Evolutionary conservation across 2,329 filamentous ascomycete species (phyloP).

Genomic region (Arthrobotrys iridis): DNA sequence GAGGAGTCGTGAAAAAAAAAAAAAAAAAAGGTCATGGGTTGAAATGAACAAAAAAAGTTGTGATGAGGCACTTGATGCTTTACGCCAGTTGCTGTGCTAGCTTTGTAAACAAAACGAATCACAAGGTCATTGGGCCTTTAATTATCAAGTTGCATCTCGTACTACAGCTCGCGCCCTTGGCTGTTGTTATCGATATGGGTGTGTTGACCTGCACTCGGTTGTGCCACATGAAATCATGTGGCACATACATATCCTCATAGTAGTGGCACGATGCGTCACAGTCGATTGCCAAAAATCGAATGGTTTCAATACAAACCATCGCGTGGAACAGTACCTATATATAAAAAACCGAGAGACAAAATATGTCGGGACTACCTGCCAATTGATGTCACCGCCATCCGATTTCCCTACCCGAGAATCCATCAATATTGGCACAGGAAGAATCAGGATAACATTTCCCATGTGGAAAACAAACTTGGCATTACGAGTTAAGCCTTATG

Average conservation of each 20-base stretch:
- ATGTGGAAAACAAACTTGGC: conserved; percentile 41
- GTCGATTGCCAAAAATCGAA: neutral
- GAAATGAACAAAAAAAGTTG: neutral
- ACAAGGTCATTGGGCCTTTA: conserved; percentile 3
- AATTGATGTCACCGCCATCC: neutral
- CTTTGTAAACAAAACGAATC: neutral
- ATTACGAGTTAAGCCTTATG: conserved; percentile 16
- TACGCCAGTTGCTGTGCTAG: neutral
- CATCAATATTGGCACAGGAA: too few species aligned
- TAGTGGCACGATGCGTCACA: neutral
- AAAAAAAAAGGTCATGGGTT: neutral
- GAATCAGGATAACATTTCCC: conserved; percentile 14
- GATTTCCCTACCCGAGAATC: conserved; percentile 28
- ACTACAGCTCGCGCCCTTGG: conserved; percentile 34
- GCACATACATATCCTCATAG: too few species aligned
- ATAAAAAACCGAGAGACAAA: neutral
- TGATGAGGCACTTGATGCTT: conserved; percentile 6
- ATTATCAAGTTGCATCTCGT: neutral
- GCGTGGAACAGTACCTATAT: conserved; percentile 12
- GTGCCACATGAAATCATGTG: neutral
- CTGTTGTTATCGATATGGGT: conserved; percentile 12
- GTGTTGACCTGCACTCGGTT: neutral
- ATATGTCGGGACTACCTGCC: conserved; percentile 28
- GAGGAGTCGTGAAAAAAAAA: conserved; percentile 10
- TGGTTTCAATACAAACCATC: neutral